Evolutionary conservation across 495 filamentous ascomycete genomes (phyloP).

Genomic region (Penicillium crystallinum): DNA sequence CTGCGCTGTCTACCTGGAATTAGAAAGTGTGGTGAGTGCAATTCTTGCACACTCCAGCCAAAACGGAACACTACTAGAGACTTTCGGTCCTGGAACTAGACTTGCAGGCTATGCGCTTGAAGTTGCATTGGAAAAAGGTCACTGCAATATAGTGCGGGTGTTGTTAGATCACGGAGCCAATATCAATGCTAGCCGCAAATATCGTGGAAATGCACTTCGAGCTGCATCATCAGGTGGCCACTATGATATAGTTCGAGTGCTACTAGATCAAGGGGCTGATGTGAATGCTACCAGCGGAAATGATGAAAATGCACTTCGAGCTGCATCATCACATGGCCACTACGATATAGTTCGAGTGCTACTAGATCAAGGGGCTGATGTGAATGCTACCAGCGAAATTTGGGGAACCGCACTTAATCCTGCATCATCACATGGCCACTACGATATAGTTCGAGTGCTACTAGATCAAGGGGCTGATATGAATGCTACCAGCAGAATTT

Average conservation of each 20-base stretch:
- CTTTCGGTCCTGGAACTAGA: too few species aligned
- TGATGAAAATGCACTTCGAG: conserved; percentile 13
- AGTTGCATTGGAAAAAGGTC: too few species aligned
- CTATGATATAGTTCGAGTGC: conserved; percentile 17
- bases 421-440: too few species aligned
- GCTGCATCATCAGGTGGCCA: conserved; percentile 9
- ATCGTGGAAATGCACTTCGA: conserved; percentile 14
- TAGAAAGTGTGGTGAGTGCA: too few species aligned
- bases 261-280: conserved; percentile 20
- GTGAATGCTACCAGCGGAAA: conserved; percentile 12
- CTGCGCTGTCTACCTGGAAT: too few species aligned
- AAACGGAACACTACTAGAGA: too few species aligned
- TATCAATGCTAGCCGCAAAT: conserved; percentile 11
- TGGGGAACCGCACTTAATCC: conserved; percentile 23
- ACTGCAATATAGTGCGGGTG: conserved; percentile 9
- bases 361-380: conserved; percentile 14
- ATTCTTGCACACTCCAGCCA: too few species aligned
- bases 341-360: conserved; percentile 15
- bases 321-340: too few species aligned
- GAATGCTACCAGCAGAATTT: conserved; percentile 4
- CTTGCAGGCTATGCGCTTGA: too few species aligned
- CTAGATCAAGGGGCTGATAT: conserved; percentile 14
- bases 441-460: conserved; percentile 5
- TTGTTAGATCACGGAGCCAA: conserved; percentile 17
- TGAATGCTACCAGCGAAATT: conserved; percentile 9